Base-by-base conservation (phyloP, 1,284 basidiomycete species). In the Entoloma clypeatum region DNA sequence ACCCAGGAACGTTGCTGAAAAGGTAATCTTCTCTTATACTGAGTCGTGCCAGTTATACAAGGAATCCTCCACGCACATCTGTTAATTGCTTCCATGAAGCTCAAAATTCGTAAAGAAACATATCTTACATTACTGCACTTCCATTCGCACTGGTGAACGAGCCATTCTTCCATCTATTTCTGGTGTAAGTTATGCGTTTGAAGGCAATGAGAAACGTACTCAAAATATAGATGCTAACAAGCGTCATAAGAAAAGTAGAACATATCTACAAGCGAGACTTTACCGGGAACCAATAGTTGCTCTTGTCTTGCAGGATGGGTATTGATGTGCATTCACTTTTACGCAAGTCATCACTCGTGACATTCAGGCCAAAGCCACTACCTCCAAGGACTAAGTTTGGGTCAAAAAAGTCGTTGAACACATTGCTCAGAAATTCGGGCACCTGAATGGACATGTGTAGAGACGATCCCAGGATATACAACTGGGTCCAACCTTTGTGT, bases 281-380 rank as follows among this genome's bases (percentile, higher is more conserved):
- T n/a, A 68, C 66, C 32, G 68, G 68, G 44, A 64, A 68, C 69
- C 69, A 72, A 45, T 71, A 72, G 43, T 62, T 65, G 35, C 64
- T 67, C 47, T 68, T 68, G 50, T 71, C 70, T 51, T 71, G 58
- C 16, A 55, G 50, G 37, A 73, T 68, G 7, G 67, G 68, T 29
- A 66, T 56, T 7, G 69, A 69, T 7, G 70, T 67, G 40, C 71
- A 72, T 38, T 64, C 47, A 46, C 68, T 68, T n/a, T 54, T 41
- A 21, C 61, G 52, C 26, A 72, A 52, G 2, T 47, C 37, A 6
- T 49, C 56, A 7, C 65, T 68, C 18, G 55, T 60, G 5, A 57
- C 51, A 27, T 56, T 63, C 36, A 65, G 45, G 13, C 61, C 58
- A 47, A 71, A 72, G 45, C 66, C 66, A 47, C 65, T 69, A 6